Percentiles rank a stretch among this genome's conserved stretches.
Conservation (phyloP, 2,329 filamentous ascomycete genomes). For the Scorias spongiosa region DNA sequence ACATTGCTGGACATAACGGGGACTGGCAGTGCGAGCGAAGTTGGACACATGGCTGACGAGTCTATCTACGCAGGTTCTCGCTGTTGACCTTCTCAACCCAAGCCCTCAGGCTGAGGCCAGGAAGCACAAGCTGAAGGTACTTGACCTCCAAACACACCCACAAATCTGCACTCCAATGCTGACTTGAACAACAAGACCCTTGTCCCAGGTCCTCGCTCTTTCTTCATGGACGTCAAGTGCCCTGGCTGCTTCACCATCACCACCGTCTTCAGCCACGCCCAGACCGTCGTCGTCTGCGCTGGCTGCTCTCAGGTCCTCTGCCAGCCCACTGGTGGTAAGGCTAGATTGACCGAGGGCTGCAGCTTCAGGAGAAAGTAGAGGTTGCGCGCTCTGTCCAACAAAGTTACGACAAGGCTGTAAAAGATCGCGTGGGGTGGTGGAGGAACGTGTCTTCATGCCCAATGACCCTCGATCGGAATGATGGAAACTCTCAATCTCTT, state of each 20-base stretch:
- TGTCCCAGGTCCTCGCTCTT: constrained; percentile 90
- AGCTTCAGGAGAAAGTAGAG: constrained; percentile 99
- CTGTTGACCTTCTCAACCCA: constrained; percentile 99
- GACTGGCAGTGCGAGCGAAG: no score
- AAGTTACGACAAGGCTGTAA: no score
- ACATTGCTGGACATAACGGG: neutral
- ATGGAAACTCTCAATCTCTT: neutral
- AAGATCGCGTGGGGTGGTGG: no score
- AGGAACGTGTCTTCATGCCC: neutral
- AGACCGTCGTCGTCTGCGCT: constrained; percentile 99
- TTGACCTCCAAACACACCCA: constrained; percentile 13
- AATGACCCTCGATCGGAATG: neutral
- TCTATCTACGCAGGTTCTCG: constrained; percentile 66
- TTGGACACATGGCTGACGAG: neutral
- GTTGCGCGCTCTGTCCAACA: neutral
- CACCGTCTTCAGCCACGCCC: constrained; percentile 99
- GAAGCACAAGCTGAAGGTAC: constrained; percentile 99
- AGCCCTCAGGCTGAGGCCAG: constrained; percentile 92
- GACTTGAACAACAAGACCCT: constrained; percentile 32
- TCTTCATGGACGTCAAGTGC: constrained; percentile 99
- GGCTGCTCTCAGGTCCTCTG: constrained; percentile 99
- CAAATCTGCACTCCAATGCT: constrained; percentile 1
- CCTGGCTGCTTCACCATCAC: constrained; percentile 99
- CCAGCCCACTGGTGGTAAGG: constrained; percentile 99
- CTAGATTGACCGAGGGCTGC: constrained; percentile 97